A percentile compares a stretch with the other conserved stretches of the same genome.
These are phyloP conservation scores for Gynostemma pentaphyllum DNA, from an alignment of 306 rosid species.

Conservation along the genomic window DNA sequence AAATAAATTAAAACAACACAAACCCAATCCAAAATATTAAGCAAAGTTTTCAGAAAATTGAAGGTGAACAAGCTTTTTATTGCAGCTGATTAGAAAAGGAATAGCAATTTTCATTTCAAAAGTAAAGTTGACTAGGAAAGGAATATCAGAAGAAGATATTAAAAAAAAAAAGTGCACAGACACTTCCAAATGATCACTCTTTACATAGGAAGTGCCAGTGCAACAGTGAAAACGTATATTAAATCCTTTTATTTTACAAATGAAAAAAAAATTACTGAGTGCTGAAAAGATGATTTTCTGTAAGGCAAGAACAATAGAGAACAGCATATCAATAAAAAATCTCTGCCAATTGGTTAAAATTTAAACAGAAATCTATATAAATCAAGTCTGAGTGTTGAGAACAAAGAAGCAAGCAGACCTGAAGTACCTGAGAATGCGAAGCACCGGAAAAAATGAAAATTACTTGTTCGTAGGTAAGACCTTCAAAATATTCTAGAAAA, in stretches of 20 bases:
- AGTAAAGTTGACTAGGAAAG: neutral
- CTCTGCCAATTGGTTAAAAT: neutral
- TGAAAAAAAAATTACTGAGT: neutral
- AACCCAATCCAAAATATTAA: neutral
- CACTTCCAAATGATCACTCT: neutral
- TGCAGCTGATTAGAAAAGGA: neutral
- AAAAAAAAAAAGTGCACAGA: neutral
- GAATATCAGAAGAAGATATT: neutral
- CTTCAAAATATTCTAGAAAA: conserved; percentile 93
- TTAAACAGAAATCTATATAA: neutral
- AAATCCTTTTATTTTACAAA: neutral
- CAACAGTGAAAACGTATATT: neutral
- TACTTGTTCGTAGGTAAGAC: conserved; percentile 92
- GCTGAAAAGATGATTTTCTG: neutral
- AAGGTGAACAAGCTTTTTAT: neutral
- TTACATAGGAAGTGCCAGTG: neutral
- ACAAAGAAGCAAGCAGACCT: conserved; percentile 1
- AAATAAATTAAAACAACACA: neutral
- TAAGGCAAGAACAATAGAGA: neutral
- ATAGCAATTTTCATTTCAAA: neutral
- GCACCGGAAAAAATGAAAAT: conserved; percentile 93
- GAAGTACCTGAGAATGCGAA: conserved; percentile 80
- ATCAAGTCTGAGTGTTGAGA: neutral
- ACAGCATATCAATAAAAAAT: neutral
- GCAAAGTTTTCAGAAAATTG: no score